A percentile compares a stretch with the other conserved stretches of the same genome.
phyloP scores from a whole-genome alignment of 208 protist genomes.

The Trypanosoma boissoni region DNA sequence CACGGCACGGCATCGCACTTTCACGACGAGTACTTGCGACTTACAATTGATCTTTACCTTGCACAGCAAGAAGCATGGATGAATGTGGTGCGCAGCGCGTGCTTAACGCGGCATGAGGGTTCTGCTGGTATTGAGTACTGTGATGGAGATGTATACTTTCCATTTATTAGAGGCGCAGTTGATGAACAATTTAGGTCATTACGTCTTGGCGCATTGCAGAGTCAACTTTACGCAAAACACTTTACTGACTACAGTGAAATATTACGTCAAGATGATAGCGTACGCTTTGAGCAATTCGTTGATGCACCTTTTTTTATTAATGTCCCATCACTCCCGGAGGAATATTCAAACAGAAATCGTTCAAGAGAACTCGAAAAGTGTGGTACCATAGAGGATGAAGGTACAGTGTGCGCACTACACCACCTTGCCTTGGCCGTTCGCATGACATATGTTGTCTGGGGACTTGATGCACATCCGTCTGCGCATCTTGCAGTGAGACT shows the following conservation, averaged over 20 bases:
- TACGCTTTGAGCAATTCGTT: conserved; percentile 70
- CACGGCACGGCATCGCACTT: conserved; percentile 64
- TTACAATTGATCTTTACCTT: conserved; percentile 61
- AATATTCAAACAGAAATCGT: conserved; percentile 11
- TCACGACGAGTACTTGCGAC: conserved; percentile 73
- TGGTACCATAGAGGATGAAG: conserved; percentile 73
- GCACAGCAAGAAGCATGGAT: conserved; percentile 70
- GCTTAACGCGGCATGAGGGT: conserved; percentile 39
- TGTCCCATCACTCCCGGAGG: conserved; percentile 10
- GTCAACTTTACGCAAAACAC: conserved; percentile 58
- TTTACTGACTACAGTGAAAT: conserved; percentile 66
- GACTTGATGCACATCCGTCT: conserved; percentile 21
- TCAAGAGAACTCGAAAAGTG: conserved; percentile 4
- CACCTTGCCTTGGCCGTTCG: conserved; percentile 63
- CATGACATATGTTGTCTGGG: conserved; percentile 83
- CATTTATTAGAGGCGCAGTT: conserved; percentile 45
- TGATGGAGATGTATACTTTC: conserved; percentile 61
- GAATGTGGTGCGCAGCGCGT: conserved; percentile 42
- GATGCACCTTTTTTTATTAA: conserved; percentile 74
- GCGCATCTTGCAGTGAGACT: conserved; percentile 10
- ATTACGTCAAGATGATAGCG: conserved; percentile 58
- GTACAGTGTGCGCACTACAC: conserved; percentile 65
- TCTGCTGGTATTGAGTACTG: conserved; percentile 55
- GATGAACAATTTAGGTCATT: conserved; percentile 29
- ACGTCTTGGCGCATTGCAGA: conserved; percentile 31